Evolutionary conservation across 345 rosid species (phyloP).

Genomic region (Eucalyptus tenuipes): DNA sequence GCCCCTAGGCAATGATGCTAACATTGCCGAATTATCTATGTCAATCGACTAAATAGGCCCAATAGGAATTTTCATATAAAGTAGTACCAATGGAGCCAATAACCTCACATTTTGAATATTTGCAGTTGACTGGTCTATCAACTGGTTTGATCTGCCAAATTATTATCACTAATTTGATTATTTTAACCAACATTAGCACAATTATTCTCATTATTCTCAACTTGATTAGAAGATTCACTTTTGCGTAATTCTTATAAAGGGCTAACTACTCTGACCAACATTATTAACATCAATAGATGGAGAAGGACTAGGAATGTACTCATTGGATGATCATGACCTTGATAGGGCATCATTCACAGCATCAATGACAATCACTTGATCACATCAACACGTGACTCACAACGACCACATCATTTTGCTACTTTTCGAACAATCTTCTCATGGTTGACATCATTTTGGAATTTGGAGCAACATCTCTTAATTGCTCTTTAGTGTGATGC

Average conservation of each 20-base stretch:
- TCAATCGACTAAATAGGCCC: neutral
- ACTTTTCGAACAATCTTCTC: neutral
- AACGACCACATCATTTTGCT: neutral
- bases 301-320: neutral
- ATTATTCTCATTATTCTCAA: neutral
- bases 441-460: neutral
- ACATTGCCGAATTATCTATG: neutral
- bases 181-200: neutral
- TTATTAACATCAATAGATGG: neutral
- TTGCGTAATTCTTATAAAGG: neutral
- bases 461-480: neutral
- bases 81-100: neutral
- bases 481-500: neutral
- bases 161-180: neutral
- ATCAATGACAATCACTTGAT: neutral
- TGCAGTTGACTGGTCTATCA: rapidly evolving
- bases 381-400: neutral
- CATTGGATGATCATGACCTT: neutral
- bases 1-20: neutral
- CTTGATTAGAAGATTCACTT: neutral
- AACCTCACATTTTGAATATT: neutral
- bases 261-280: neutral
- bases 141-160: neutral
- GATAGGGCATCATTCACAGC: neutral
- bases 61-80: neutral